A percentile compares a stretch with the other conserved stretches of the same genome.
Evolutionary conservation across 345 rosid species (phyloP).

Genomic region (Anastatica hierochuntica): DNA sequence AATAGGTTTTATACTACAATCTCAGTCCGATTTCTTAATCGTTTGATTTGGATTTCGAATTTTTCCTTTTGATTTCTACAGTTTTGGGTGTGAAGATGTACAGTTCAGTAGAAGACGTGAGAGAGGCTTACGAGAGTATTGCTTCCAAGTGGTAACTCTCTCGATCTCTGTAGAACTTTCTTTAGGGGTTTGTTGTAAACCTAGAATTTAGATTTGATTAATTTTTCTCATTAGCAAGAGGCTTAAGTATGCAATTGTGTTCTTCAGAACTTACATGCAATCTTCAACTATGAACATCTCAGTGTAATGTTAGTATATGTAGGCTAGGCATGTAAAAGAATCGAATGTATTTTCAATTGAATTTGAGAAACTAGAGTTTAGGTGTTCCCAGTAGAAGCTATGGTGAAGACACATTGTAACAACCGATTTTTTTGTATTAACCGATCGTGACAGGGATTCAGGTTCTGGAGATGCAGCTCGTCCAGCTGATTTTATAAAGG

Average conservation of each 20-base stretch:
- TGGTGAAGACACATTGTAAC: background rate
- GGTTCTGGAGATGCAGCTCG: constrained; percentile 30
- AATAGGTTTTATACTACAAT: background rate
- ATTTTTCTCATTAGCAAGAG: background rate
- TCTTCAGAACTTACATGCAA: background rate
- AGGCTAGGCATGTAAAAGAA: background rate
- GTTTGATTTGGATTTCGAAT: background rate
- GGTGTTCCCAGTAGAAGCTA: background rate
- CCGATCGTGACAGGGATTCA: constrained; percentile 45
- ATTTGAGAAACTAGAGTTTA: constrained; percentile 5
- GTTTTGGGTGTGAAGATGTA: constrained; percentile 52
- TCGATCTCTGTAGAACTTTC: background rate
- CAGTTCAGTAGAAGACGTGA: constrained; percentile 52
- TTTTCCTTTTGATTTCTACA: constrained; percentile 13
- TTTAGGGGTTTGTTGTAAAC: background rate
- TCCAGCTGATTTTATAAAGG: constrained; percentile 55
- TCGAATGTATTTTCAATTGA: background rate
- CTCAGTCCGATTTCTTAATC: background rate
- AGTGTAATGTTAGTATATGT: background rate
- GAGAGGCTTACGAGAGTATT: constrained; percentile 52
- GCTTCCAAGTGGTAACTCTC: constrained; percentile 47
- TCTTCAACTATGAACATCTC: background rate
- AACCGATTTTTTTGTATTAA: background rate
- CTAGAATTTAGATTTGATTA: background rate
- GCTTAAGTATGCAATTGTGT: background rate